Base-by-base conservation (phyloP, 2,329 filamentous ascomycete genomes). In the Ceratocystis cacaofunesta region DNA sequence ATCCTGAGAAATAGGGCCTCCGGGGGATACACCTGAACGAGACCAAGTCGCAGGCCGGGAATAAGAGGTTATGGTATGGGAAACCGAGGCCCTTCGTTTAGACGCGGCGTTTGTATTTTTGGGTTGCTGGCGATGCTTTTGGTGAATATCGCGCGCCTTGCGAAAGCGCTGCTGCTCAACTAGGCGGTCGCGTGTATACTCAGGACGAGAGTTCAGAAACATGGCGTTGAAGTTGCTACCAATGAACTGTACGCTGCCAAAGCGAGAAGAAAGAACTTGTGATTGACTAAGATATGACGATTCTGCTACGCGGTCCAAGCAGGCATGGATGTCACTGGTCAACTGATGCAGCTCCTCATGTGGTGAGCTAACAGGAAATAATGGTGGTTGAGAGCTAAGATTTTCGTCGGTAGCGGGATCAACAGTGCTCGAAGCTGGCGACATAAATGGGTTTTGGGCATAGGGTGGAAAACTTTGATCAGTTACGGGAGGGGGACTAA, bases 381-480 rank as follows among this genome's bases (percentile, higher is more conserved):
- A 28, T 15, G 65, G 41, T 10, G 61, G 17, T 30, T 55, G 52
- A 2, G 44, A 19, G 25, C n/a, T 50, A 10, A 17, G 32, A n/a
- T 48, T 43, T n/a, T 63, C 61, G 50, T 66, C 65, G n/a, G 17
- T 44, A 30, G 50, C 25, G 36, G n/a, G 19, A 52, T 66, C 65
- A 30, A 64, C 43, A 4, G 63, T 52, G 61, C 62, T 64, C n/a
- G 65, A 66, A 15, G 65, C 65, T 19, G 65, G 65, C 17, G 65
- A 66, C 50, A 66, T 44, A 5, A 66, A 61, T 30, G 60, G 50
- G 44, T 63, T 63, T 32, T 55, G 41, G 3, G 36, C 52, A 30
- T 52, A 63, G 10, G 52, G 3, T 12, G 41, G 25, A 28, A 63
- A 66, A 55, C 36, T 61, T 19, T 28, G 60, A 44, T n/a, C 22